A percentile compares a stretch with the other conserved stretches of the same genome.
Evolutionary conservation across 495 filamentous ascomycete species (phyloP).

Genomic region (Sabuloglossum arenarium): DNA sequence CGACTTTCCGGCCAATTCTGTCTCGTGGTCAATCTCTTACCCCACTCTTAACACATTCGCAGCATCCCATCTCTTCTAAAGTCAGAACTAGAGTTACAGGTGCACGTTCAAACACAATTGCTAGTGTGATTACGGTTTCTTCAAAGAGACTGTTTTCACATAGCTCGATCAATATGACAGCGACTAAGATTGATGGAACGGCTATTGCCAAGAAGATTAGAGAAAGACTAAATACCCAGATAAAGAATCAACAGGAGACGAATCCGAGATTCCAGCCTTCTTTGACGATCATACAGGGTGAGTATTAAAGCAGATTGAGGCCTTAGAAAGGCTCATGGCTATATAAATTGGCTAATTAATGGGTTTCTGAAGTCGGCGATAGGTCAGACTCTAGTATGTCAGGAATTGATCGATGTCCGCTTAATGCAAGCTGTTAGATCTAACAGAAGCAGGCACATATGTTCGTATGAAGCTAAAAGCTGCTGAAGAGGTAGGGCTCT

Average conservation of each 20-base stretch:
- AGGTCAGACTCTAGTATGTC: conserved; percentile 78
- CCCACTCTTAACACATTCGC: too few relatives aligned
- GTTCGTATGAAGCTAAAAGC: conserved; percentile 99
- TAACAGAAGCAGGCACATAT: conserved; percentile 57
- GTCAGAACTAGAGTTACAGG: too few relatives aligned
- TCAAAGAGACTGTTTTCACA: conserved; percentile 24
- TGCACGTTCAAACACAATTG: too few relatives aligned
- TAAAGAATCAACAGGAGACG: conserved; percentile 53
- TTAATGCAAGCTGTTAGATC: conserved; percentile 1
- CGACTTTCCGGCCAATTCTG: background rate
- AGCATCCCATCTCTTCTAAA: too few relatives aligned
- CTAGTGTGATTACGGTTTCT: background rate
- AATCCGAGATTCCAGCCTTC: conserved; percentile 78
- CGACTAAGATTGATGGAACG: conserved; percentile 85
- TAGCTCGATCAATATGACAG: conserved; percentile 43
- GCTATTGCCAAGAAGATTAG: conserved; percentile 82
- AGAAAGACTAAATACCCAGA: conserved; percentile 53
- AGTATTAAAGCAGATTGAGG: conserved; percentile 12
- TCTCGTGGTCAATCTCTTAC: too few relatives aligned
- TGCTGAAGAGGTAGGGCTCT: conserved; percentile 52
- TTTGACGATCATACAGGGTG: conserved; percentile 84
- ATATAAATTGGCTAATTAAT: conserved; percentile 7
- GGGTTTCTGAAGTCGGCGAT: conserved; percentile 42
- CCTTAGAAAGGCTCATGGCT: conserved; percentile 7
- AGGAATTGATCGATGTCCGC: background rate